Evolutionary conservation across 1,139 yeast genomes (phyloP).

Genomic region (Hyphopichia buzzinii): DNA sequence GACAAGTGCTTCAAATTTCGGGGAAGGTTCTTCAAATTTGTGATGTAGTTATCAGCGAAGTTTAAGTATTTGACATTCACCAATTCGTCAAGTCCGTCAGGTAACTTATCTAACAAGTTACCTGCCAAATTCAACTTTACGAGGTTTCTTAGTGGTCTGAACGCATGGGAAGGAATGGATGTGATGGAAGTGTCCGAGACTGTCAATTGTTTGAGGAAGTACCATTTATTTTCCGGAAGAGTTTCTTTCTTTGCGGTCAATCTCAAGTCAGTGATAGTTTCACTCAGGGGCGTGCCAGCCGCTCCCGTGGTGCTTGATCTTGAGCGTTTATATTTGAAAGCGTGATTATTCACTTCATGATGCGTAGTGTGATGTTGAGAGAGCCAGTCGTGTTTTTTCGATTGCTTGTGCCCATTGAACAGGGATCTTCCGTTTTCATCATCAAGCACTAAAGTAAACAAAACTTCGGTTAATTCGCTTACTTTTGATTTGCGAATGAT

Average conservation of each 20-base stretch:
- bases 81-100: conserved; percentile 52
- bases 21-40: conserved; percentile 40
- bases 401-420: conserved; percentile 28
- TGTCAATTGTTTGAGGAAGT: conserved; percentile 53
- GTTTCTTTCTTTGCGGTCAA: conserved; percentile 8
- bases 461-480: conserved; percentile 49
- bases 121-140: conserved; percentile 59
- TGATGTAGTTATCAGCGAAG: conserved; percentile 53
- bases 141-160: conserved; percentile 48
- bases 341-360: conserved; percentile 16
- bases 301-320: conserved; percentile 27
- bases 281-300: conserved; percentile 29
- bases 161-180: conserved; percentile 41
- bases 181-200: conserved; percentile 55
- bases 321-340: conserved; percentile 25
- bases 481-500: conserved; percentile 52
- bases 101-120: conserved; percentile 49
- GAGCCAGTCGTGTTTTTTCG: conserved; percentile 10
- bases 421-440: conserved; percentile 51
- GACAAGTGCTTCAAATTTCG: conserved; percentile 40
- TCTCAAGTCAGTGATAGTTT: conserved; percentile 12
- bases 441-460: conserved; percentile 51
- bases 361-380: conserved; percentile 8
- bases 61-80: conserved; percentile 52
- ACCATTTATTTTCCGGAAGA: conserved; percentile 51